Evolutionary conservation across 192 early-diverging fungal species (phyloP).

Genomic region (Coemansia sp.): DNA sequence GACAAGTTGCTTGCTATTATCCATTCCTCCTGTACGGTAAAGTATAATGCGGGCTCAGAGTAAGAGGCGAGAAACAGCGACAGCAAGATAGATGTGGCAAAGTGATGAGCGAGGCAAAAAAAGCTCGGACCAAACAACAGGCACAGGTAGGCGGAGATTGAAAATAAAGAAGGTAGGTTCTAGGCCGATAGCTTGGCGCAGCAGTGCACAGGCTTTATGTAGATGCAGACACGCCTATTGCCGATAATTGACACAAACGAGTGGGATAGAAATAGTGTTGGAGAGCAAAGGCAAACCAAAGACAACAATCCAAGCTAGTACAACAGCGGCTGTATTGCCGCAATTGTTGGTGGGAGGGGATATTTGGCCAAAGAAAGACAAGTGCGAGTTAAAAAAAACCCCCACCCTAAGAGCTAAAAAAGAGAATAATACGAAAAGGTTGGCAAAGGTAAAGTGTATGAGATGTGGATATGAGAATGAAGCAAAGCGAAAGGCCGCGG

Average conservation of each 20-base stretch:
- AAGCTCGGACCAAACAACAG: neutral
- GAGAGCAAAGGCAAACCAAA: neutral
- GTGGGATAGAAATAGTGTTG: constrained; percentile 11
- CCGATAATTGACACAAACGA: constrained; percentile 14
- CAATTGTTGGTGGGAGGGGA: constrained; percentile 12
- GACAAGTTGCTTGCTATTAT: constrained; percentile 6
- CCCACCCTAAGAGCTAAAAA: neutral
- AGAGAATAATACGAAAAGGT: neutral
- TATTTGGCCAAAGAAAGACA: constrained; percentile 1
- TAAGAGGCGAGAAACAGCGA: neutral
- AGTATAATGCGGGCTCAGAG: neutral
- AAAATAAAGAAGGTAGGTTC: neutral
- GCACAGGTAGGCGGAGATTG: constrained; percentile 1
- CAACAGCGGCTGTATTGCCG: constrained; percentile 14
- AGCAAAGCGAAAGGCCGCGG: constrained; percentile 11
- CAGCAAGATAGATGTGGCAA: neutral
- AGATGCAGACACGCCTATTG: constrained; percentile 11
- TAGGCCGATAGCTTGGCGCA: neutral
- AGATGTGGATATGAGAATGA: constrained; percentile 3
- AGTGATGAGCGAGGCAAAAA: neutral
- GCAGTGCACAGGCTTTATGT: constrained; percentile 12
- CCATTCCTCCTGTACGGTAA: neutral
- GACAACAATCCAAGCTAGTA: constrained; percentile 11
- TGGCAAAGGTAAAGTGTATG: neutral
- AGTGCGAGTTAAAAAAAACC: neutral